A percentile compares a stretch with the other conserved stretches of the same genome.
Conservation (phyloP, 805 yeast species). For the Danielia oregonensis region DNA sequence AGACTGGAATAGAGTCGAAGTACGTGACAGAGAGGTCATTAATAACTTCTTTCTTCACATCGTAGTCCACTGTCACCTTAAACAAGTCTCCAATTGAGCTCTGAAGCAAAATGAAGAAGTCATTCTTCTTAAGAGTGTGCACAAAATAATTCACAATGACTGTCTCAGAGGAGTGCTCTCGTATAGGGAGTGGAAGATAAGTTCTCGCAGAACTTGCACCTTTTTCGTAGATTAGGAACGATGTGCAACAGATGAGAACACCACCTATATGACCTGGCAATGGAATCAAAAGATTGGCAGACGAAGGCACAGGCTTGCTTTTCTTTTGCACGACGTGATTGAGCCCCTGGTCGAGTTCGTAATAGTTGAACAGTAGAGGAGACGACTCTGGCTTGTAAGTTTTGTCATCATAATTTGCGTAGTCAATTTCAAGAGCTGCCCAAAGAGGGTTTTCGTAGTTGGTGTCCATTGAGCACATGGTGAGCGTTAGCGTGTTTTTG, state of each 20-base stretch:
- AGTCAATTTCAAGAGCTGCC: slow-evolving; percentile 71
- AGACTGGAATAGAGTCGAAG: slow-evolving; percentile 72
- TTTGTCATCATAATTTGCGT: slow-evolving; percentile 29
- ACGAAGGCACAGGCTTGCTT: slow-evolving; percentile 17
- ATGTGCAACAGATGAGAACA: slow-evolving; percentile 58
- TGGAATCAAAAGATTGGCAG: slow-evolving; percentile 53
- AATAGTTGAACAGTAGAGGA: slow-evolving; percentile 48
- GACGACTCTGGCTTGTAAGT: slow-evolving; percentile 10
- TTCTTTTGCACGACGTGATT: slow-evolving; percentile 61
- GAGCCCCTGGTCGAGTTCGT: slow-evolving; percentile 82
- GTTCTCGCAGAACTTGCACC: slow-evolving; percentile 11
- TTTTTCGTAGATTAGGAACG: slow-evolving; percentile 48
- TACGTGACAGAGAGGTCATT: slow-evolving; percentile 51
- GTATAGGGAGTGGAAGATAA: slow-evolving; percentile 53
- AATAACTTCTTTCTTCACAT: slow-evolving; percentile 41
- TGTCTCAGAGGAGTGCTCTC: slow-evolving; percentile 23
- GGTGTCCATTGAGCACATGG: slow-evolving; percentile 61
- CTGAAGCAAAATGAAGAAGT: slow-evolving; percentile 70
- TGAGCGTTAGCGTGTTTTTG: slow-evolving; percentile 48
- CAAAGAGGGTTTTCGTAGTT: slow-evolving; percentile 82
- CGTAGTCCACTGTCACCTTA: slow-evolving; percentile 52
- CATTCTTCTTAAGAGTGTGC: slow-evolving; percentile 58
- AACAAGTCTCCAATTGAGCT: slow-evolving; percentile 69
- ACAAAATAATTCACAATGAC: slow-evolving; percentile 53
- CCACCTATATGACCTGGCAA: slow-evolving; percentile 77